A percentile compares a stretch with the other conserved stretches of the same genome.
Conservation (phyloP, 108 stramenopile species). For the Stephanodiscus minutulus region DNA sequence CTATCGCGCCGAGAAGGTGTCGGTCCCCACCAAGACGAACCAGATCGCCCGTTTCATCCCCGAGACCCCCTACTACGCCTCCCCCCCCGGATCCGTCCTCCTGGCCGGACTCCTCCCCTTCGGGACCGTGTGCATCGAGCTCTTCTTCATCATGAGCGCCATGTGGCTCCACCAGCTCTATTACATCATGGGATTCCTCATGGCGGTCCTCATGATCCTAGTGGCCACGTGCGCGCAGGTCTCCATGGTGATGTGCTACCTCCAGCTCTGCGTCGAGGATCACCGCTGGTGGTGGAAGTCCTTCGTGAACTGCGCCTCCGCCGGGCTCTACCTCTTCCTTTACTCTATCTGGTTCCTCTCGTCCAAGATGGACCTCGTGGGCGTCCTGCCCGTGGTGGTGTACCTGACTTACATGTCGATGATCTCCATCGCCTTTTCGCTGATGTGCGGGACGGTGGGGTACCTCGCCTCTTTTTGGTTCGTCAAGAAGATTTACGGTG, state of each 20-base stretch:
- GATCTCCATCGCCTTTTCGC: constrained; percentile 89
- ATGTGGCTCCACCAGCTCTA: constrained; percentile 99
- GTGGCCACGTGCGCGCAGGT: constrained; percentile 95
- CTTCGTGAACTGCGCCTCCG: constrained; percentile 92
- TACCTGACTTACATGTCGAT: constrained; percentile 99
- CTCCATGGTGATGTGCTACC: constrained; percentile 96
- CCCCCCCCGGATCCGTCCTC: constrained; percentile 70
- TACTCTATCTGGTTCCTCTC: constrained; percentile 96
- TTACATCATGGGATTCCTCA: constrained; percentile 99
- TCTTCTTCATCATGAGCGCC: constrained; percentile 98
- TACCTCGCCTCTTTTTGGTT: constrained; percentile 86
- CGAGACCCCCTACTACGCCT: constrained; percentile 83
- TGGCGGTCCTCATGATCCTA: constrained; percentile 93
- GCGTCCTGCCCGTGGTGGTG: constrained; percentile 84
- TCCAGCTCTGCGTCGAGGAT: constrained; percentile 99
- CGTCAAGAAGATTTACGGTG: constrained; percentile 80
- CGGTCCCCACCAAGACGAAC: constrained; percentile 90
- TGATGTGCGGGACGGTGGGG: constrained; percentile 95
- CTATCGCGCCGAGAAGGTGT: constrained; percentile 77
- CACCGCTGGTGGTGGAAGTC: constrained; percentile 99
- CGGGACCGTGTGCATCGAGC: constrained; percentile 98
- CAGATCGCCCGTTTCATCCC: constrained; percentile 95
- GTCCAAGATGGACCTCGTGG: constrained; percentile 87
- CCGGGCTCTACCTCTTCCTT: constrained; percentile 93
- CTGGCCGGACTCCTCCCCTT: constrained; percentile 96